A percentile compares a stretch with the other conserved stretches of the same genome.
Conservation (phyloP, 495 filamentous ascomycete genomes). For the Acidiella bohemica region DNA sequence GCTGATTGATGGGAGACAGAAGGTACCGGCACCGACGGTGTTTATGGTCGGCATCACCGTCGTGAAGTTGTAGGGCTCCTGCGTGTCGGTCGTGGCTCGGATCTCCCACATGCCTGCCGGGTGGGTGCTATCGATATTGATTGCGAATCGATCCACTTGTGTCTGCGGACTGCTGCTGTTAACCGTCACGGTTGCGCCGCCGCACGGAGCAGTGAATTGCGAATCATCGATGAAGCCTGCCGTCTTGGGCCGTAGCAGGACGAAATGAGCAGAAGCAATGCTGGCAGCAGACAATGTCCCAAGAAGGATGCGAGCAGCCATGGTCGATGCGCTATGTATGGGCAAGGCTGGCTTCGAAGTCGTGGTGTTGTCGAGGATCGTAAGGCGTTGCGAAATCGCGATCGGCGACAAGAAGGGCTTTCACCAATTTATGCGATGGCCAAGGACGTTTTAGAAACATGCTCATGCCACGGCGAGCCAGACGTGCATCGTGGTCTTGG, state of each 20-base stretch:
- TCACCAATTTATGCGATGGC: too few species aligned
- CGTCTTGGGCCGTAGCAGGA: conserved; percentile 40
- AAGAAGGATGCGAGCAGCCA: conserved; percentile 14
- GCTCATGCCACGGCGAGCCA: neutral
- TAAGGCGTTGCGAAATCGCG: too few species aligned
- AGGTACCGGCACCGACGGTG: conserved; percentile 4
- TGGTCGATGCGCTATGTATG: too few species aligned
- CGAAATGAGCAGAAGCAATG: conserved; percentile 46
- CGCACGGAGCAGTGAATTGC: conserved; percentile 43
- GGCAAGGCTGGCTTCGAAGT: too few species aligned
- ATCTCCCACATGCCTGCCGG: conserved; percentile 2
- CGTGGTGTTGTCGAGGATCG: neutral
- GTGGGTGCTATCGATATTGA: conserved; percentile 3
- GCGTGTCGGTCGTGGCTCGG: conserved; percentile 6
- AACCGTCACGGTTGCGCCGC: conserved; percentile 24
- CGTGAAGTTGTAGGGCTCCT: conserved; percentile 10
- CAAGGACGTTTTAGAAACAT: too few species aligned
- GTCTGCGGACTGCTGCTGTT: conserved; percentile 3
- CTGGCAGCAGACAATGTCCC: conserved; percentile 22
- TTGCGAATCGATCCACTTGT: conserved; percentile 11
- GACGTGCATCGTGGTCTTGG: neutral
- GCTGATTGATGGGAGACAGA: conserved; percentile 6
- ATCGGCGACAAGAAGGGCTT: too few species aligned
- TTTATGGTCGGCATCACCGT: conserved; percentile 5
- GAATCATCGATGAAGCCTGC: conserved; percentile 42